Evolutionary conservation across 83 land plant genomes (phyloP).

Genomic region (Isoetes engelmannii): DNA sequence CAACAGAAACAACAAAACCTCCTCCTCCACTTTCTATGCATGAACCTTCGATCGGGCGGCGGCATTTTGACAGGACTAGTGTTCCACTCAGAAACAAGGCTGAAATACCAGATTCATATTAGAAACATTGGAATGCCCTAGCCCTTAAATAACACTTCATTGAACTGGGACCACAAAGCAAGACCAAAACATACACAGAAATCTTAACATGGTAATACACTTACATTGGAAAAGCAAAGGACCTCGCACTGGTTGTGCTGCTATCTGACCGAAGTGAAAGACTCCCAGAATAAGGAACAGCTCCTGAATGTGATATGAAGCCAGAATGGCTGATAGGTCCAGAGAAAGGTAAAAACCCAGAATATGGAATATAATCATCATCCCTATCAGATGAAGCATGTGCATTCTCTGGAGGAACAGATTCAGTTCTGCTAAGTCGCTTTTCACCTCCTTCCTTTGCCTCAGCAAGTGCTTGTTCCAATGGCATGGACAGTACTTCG

Average conservation of each 20-base stretch:
- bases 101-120: slow-evolving; percentile 22
- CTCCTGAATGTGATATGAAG: slow-evolving; percentile 29
- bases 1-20: slow-evolving; percentile 26
- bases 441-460: no score
- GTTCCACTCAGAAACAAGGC: slow-evolving; percentile 63
- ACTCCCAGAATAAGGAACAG: slow-evolving; percentile 58
- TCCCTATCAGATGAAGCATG: no score
- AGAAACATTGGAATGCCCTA: not conserved
- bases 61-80: slow-evolving; percentile 64
- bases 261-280: slow-evolving; percentile 65
- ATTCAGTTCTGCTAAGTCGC: no score
- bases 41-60: slow-evolving; percentile 32
- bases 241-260: slow-evolving; percentile 58
- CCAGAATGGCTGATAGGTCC: slow-evolving; percentile 26
- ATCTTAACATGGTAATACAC: slow-evolving; percentile 1
- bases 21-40: slow-evolving; percentile 32
- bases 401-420: no score
- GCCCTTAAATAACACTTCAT: not conserved
- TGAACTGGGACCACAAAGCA: not conserved
- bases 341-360: slow-evolving; percentile 19
- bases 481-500: no score
- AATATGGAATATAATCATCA: not conserved
- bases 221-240: slow-evolving; percentile 72
- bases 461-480: no score
- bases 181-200: not conserved